These are phyloP conservation scores for Blastocystis sp. DNA, from an alignment of 352 stramenopile genomes.

Conservation along the genomic window DNA sequence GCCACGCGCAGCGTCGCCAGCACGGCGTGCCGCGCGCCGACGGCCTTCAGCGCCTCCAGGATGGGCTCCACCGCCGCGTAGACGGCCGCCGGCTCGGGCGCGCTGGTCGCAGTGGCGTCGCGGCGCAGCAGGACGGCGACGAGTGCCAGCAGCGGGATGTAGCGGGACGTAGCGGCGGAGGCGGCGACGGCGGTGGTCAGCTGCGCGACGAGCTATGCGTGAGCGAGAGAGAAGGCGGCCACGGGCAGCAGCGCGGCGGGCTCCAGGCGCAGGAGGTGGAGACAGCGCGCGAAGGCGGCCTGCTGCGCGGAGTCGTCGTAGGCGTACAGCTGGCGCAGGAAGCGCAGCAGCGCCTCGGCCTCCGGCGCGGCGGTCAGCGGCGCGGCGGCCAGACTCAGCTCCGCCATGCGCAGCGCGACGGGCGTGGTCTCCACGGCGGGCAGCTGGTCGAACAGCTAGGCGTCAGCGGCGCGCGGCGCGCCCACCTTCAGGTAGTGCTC, in stretches of 20 bases:
- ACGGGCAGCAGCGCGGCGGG: slow-evolving; percentile 80
- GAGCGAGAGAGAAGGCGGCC: slow-evolving; percentile 49
- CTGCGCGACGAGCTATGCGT: slow-evolving; percentile 18
- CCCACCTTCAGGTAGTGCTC: slow-evolving; percentile 78
- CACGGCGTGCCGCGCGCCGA: slow-evolving; percentile 21
- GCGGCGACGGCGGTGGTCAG: not conserved
- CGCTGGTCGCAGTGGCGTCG: not conserved
- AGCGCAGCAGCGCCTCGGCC: slow-evolving; percentile 3
- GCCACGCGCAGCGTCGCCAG: not conserved
- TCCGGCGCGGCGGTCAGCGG: slow-evolving; percentile 21
- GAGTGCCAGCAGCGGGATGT: slow-evolving; percentile 15
- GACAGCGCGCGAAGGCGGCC: slow-evolving; percentile 83
- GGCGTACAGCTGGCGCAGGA: slow-evolving; percentile 41
- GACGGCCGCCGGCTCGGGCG: not conserved
- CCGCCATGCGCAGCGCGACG: slow-evolving; percentile 19
- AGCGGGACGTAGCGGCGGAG: not conserved
- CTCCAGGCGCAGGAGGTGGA: slow-evolving; percentile 84
- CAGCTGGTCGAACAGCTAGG: slow-evolving; percentile 15
- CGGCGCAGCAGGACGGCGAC: not conserved
- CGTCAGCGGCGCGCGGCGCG: slow-evolving; percentile 74
- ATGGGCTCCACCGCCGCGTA: not conserved
- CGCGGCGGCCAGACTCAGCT: slow-evolving; percentile 49
- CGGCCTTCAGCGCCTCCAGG: not conserved
- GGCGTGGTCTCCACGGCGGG: not conserved
- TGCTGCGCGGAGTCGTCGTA: slow-evolving; percentile 77